These are phyloP conservation scores for Dendrobium catenatum DNA, from an alignment of 106 monocot genomes.

Conservation along the genomic window DNA sequence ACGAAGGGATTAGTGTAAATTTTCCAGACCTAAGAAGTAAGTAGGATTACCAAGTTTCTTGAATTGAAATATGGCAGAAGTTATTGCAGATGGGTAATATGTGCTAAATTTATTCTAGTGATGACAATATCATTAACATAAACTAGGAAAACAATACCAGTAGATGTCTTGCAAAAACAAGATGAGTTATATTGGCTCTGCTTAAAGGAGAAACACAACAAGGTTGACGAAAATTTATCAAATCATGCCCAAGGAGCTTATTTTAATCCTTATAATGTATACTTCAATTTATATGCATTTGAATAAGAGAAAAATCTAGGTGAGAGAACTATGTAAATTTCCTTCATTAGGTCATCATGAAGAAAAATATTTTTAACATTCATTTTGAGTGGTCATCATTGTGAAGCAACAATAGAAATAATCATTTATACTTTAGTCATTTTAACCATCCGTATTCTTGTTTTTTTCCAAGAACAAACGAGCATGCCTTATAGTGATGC, in stretches of 20 bases:
- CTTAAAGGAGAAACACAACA: neutral
- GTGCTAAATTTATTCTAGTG: neutral
- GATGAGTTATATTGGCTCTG: slow-evolving; percentile 1
- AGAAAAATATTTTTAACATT: neutral
- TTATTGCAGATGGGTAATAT: too few species aligned
- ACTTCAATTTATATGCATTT: neutral
- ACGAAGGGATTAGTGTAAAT: neutral
- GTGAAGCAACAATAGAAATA: slow-evolving; percentile 6
- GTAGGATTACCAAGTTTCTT: neutral
- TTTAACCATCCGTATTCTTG: neutral
- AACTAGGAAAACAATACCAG: neutral
- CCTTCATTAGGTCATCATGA: neutral
- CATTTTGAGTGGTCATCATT: neutral
- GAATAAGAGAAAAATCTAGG: slow-evolving; percentile 3
- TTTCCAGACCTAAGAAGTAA: neutral
- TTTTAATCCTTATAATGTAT: neutral
- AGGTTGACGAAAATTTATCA: neutral
- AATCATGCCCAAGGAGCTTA: neutral
- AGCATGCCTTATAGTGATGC: neutral
- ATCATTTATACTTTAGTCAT: slow-evolving; percentile 3
- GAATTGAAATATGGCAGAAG: neutral
- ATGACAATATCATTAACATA: neutral
- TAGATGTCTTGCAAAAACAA: slow-evolving; percentile 4
- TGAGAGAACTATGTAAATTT: neutral
- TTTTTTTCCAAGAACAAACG: slow-evolving; percentile 6